Base-by-base conservation (phyloP, 2,329 filamentous ascomycete species). In the Aspergillus phoenicis region DNA sequence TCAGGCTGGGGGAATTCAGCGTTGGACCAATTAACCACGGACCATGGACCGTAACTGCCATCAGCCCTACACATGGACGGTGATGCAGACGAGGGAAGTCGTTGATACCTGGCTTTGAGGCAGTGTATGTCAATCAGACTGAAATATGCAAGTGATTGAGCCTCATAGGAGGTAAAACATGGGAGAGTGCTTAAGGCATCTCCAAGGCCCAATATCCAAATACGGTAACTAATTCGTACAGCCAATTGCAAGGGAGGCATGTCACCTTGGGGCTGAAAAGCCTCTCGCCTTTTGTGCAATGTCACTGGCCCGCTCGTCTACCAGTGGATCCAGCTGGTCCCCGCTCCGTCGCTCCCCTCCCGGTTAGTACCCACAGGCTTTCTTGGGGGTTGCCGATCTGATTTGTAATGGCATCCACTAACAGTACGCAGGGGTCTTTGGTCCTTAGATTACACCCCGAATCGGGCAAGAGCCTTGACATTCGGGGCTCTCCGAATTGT, bases 21-120 rank as follows among this genome's bases (percentile, higher is more conserved):
- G 26, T 45, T 33, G 20, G 56, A 13, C 56, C 47, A 58, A 49
- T 38, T 17, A 53, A 10, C 38, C 33, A 28, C 4, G 45, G 26
- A 28, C 26, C 26, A 30, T n/a, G 15, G 8, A n/a, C 45, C 30
- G 33, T 8, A 11, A n/a, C 45, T 30, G 15, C 28, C 51, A 24
- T 62, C 57, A 59, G 57, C 60, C 56, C 60, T 59, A 61, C 43
- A 56, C 59, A 61, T 49, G 51, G 48, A 61, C 33, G 43, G 39
- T 56, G 39, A 28, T 39, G 20, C 52, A 41, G 52, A n/a, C 51
- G 39, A 20, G 30, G 30, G 8, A 30, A 11, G n/a, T 30, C n/a
- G 15, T 30, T n/a, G 47, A 51, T 8, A 51, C 26, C 45, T 51
- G 26, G 26, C 26, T 30, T 17, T 33, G 47, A 30, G 47, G 47